Evolutionary conservation across 805 yeast genomes (phyloP).

Genomic region (Kazachstania africana): DNA sequence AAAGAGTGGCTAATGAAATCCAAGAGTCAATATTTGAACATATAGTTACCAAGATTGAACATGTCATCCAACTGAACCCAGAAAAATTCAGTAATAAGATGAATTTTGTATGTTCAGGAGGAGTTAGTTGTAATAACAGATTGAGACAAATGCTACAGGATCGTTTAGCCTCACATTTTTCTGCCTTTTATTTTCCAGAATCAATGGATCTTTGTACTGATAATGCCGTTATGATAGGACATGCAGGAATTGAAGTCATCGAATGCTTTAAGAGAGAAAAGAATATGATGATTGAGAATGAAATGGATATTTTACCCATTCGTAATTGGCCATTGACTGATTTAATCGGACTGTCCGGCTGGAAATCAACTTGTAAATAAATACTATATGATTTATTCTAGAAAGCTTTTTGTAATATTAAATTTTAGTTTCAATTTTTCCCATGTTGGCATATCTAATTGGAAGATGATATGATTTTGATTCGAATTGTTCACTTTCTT

Average conservation of each 20-base stretch:
- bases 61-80: constrained; percentile 32
- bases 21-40: constrained; percentile 67
- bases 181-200: constrained; percentile 56
- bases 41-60: constrained; percentile 47
- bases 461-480: constrained; percentile 58
- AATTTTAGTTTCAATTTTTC: constrained; percentile 38
- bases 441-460: constrained; percentile 62
- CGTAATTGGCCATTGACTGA: constrained; percentile 75
- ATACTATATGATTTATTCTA: not conserved
- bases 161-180: constrained; percentile 25
- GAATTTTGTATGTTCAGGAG: constrained; percentile 79
- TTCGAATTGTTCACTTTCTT: constrained; percentile 19
- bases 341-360: constrained; percentile 37
- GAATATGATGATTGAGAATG: constrained; percentile 27
- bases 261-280: constrained; percentile 29
- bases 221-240: constrained; percentile 94
- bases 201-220: constrained; percentile 72
- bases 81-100: constrained; percentile 31
- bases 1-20: constrained; percentile 41
- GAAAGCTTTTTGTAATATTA: constrained; percentile 33
- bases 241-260: constrained; percentile 86
- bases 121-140: constrained; percentile 71
- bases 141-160: constrained; percentile 38
- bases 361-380: constrained; percentile 23
- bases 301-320: constrained; percentile 47